Conservation (phyloP, 257 asterid genomes). For the Primulina tabacum region DNA sequence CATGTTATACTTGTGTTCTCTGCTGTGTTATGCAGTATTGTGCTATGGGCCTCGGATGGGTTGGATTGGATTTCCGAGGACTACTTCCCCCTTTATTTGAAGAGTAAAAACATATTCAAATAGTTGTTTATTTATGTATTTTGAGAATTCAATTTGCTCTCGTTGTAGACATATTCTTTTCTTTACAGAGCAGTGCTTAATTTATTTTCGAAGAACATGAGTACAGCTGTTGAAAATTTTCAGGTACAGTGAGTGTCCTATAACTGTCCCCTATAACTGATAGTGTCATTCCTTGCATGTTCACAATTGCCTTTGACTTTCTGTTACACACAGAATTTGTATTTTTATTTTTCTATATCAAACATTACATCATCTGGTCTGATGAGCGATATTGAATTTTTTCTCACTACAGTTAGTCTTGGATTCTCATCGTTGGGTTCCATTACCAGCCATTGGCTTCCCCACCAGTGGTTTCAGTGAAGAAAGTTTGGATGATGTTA, state of each 20-base stretch:
- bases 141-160: constrained; percentile 27
- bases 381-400: constrained; percentile 28
- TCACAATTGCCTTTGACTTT: constrained; percentile 13
- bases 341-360: constrained; percentile 12
- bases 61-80: constrained; percentile 95
- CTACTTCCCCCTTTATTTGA: constrained; percentile 96
- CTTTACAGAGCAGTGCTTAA: constrained; percentile 82
- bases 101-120: constrained; percentile 54
- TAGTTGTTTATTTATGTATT: constrained; percentile 11
- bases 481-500: constrained; percentile 70
- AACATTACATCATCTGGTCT: constrained; percentile 17
- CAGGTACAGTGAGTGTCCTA: constrained; percentile 52
- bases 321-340: constrained; percentile 19
- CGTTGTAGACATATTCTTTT: constrained; percentile 19
- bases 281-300: background rate
- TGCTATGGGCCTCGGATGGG: constrained; percentile 97
- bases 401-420: constrained; percentile 70
- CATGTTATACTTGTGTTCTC: constrained; percentile 10
- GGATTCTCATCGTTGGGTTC: constrained; percentile 85
- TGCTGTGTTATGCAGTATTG: constrained; percentile 62
- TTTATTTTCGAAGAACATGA: constrained; percentile 84
- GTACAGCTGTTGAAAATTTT: constrained; percentile 83
- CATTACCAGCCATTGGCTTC: constrained; percentile 90
- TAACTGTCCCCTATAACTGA: background rate
- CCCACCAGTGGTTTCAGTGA: constrained; percentile 71